Conservation (phyloP, 805 yeast species). For the Ogataea polymorpha region DNA sequence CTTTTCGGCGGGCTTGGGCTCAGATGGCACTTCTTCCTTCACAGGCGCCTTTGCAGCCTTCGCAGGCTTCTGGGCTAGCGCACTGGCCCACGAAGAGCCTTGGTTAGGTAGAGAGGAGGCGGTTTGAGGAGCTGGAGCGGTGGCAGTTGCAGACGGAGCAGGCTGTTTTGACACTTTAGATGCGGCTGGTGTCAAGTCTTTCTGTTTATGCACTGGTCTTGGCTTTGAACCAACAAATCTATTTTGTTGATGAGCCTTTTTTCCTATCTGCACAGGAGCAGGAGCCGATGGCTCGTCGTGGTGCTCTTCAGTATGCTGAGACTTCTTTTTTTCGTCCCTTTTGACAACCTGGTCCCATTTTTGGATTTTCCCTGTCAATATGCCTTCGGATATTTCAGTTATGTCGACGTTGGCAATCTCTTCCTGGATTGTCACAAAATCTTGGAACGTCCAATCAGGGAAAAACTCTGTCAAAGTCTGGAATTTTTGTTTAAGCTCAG, state of each 20-base stretch:
- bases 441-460: conserved; percentile 92
- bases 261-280: conserved; percentile 12
- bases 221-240: conserved; percentile 16
- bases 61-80: conserved; percentile 27
- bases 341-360: conserved; percentile 93
- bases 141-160: conserved; percentile 5
- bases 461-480: conserved; percentile 75
- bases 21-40: conserved; percentile 14
- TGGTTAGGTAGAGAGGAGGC: conserved; percentile 18
- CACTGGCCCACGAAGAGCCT: conserved; percentile 35
- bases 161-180: conserved; percentile 7
- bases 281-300: conserved; percentile 14
- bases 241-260: conserved; percentile 15
- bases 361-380: conserved; percentile 83
- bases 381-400: conserved; percentile 78
- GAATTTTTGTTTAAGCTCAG: conserved; percentile 38
- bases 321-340: conserved; percentile 52
- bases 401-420: conserved; percentile 68
- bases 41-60: conserved; percentile 10
- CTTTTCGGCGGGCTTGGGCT: conserved; percentile 7
- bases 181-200: conserved; percentile 9
- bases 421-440: conserved; percentile 67
- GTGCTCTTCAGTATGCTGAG: conserved; percentile 22
- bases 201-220: conserved; percentile 16
- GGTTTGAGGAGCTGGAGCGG: conserved; percentile 15